phyloP scores from a whole-genome alignment of 2,329 filamentous ascomycete species.

The Gyromitra esculenta region DNA sequence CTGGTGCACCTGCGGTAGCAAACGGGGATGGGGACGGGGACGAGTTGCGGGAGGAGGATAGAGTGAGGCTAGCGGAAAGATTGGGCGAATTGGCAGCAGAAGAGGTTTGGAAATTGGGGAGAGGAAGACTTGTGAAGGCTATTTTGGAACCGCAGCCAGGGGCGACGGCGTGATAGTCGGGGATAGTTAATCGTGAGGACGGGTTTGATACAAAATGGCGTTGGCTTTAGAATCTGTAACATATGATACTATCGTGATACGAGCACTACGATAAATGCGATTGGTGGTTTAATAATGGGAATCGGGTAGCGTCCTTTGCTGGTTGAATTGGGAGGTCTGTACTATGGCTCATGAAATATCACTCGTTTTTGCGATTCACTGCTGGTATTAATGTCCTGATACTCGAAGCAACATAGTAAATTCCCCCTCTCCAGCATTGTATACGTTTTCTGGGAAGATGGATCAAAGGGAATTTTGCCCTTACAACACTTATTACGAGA shows the following conservation, averaged over 20 bases:
- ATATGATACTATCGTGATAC: not conserved
- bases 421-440: too few relatives aligned
- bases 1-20: not conserved
- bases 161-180: not conserved
- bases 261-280: not conserved
- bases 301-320: not conserved
- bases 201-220: constrained; percentile 17
- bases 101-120: constrained; percentile 61
- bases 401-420: too few relatives aligned
- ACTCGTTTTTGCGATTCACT: too few relatives aligned
- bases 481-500: not conserved
- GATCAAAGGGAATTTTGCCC: too few relatives aligned
- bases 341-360: not conserved
- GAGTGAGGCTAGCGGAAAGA: constrained; percentile 57
- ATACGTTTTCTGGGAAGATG: too few relatives aligned
- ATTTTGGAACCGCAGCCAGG: constrained; percentile 59
- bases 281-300: constrained; percentile 2
- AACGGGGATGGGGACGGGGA: constrained; percentile 54
- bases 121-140: constrained; percentile 60
- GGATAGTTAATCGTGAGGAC: not conserved
- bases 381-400: too few relatives aligned
- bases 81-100: constrained; percentile 63
- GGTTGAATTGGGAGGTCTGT: not conserved
- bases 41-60: constrained; percentile 55
- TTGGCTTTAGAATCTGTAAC: constrained; percentile 9